Conservation (phyloP, 2,329 filamentous ascomycete genomes). For the Monilinia vaccinii-corymbosi region DNA sequence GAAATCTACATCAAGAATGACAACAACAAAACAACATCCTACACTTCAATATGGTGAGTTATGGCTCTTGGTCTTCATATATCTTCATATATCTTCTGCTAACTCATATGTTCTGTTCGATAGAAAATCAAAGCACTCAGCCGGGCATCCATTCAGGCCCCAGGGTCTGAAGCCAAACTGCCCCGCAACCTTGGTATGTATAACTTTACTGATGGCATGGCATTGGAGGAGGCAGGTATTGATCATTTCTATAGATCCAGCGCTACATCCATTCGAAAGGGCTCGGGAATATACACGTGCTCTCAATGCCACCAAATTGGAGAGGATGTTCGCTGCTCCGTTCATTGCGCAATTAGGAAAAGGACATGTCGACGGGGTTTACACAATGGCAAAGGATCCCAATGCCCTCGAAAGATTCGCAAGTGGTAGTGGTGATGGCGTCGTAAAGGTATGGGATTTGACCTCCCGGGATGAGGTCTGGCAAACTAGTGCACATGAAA, state of each 20-base stretch:
- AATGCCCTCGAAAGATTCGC: constrained; percentile 65
- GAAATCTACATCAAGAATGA: constrained; percentile 10
- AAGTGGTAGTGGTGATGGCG: constrained; percentile 81
- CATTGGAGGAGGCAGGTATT: background rate
- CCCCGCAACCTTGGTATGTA: constrained; percentile 59
- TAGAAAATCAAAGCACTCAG: constrained; percentile 59
- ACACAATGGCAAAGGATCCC: constrained; percentile 72
- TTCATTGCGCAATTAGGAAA: constrained; percentile 81
- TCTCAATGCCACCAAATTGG: constrained; percentile 79
- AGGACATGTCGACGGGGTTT: constrained; percentile 88
- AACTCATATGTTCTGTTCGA: background rate
- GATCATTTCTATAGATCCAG: background rate
- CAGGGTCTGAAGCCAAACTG: constrained; percentile 55
- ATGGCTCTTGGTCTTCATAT: background rate
- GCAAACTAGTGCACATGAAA: constrained; percentile 78
- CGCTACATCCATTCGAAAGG: constrained; percentile 63
- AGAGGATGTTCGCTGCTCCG: constrained; percentile 81
- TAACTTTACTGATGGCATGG: background rate
- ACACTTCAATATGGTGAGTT: constrained; percentile 25
- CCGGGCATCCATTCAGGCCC: constrained; percentile 56
- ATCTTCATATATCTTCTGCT: background rate
- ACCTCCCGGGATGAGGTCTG: constrained; percentile 64
- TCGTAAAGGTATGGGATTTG: constrained; percentile 89
- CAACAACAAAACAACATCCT: constrained; percentile 16
- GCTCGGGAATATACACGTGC: constrained; percentile 76